A percentile compares a stretch with the other conserved stretches of the same genome.
phyloP scores from a whole-genome alignment of 768 basidiomycete species.

The Lyophyllum atratum region DNA sequence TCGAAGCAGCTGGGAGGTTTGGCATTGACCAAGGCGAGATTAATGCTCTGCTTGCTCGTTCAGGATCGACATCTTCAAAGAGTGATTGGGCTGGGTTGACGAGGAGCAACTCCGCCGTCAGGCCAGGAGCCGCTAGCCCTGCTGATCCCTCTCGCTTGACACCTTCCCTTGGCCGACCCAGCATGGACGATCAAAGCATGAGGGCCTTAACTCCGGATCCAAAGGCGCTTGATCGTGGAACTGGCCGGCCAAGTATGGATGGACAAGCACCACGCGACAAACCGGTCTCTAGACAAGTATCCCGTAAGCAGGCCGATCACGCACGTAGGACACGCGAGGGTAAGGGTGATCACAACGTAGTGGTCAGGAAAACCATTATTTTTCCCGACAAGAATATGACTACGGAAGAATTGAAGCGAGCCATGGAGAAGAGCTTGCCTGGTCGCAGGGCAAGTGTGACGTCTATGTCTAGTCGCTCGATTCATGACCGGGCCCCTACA shows the following conservation, averaged over 20 bases:
- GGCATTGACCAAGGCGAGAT: conserved; percentile 75
- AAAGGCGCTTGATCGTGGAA: conserved; percentile 14
- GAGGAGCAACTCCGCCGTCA: conserved; percentile 42
- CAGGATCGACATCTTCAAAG: conserved; percentile 64
- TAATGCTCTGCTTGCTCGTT: conserved; percentile 71
- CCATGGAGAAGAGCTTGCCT: conserved; percentile 56
- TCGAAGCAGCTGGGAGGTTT: conserved; percentile 72
- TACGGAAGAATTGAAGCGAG: conserved; percentile 53
- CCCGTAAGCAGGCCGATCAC: conserved; percentile 37
- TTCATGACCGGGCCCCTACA: conserved; percentile 81
- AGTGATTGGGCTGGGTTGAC: conserved; percentile 46
- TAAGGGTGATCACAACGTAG: conserved; percentile 39
- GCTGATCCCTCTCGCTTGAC: conserved; percentile 26
- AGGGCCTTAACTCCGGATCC: conserved; percentile 20
- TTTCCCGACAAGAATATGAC: conserved; percentile 66
- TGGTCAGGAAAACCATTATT: conserved; percentile 81
- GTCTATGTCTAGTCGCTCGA: conserved; percentile 67
- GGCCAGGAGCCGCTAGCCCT: conserved; percentile 27
- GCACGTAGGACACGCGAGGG: conserved; percentile 43
- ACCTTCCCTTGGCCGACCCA: conserved; percentile 12
- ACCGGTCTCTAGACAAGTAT: conserved; percentile 35
- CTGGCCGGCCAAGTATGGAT: conserved; percentile 25
- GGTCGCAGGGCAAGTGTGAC: conserved; percentile 63
- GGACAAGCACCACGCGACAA: conserved; percentile 25
- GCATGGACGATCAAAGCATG: conserved; percentile 14